Conservation (phyloP, 192 early-diverging fungal genomes). For the Pilaira anomala region DNA sequence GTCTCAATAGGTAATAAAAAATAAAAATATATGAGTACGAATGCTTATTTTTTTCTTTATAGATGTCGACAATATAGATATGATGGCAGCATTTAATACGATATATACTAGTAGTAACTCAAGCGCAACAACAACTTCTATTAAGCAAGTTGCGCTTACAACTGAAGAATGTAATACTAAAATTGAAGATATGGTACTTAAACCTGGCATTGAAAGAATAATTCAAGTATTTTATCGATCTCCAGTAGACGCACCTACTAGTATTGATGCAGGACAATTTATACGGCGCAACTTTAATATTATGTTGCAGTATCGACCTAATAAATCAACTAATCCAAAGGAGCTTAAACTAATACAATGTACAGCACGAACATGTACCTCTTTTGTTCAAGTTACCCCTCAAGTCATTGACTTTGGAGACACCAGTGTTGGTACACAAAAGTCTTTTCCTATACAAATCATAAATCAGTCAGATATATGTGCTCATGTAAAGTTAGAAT, state of each 20-base stretch:
- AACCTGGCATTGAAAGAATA: constrained; percentile 76
- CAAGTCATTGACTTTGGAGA: constrained; percentile 88
- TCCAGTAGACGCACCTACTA: constrained; percentile 51
- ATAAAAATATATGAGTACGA: not conserved
- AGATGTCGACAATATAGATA: constrained; percentile 13
- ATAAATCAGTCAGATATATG: constrained; percentile 82
- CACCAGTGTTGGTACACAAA: constrained; percentile 91
- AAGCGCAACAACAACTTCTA: not conserved
- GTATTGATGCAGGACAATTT: constrained; percentile 70
- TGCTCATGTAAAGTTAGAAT: constrained; percentile 77
- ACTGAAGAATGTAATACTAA: constrained; percentile 39
- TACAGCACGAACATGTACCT: constrained; percentile 86
- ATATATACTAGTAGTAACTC: not conserved
- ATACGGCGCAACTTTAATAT: constrained; percentile 66
- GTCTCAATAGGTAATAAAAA: not conserved
- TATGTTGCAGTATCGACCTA: constrained; percentile 56
- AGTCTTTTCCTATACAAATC: constrained; percentile 77
- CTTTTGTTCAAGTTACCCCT: constrained; percentile 83
- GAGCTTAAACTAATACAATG: constrained; percentile 84
- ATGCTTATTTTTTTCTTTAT: not conserved
- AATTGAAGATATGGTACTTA: constrained; percentile 84
- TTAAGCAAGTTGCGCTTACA: not conserved
- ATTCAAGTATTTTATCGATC: constrained; percentile 80
- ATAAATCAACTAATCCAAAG: constrained; percentile 35
- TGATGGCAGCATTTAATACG: constrained; percentile 7